phyloP scores from a whole-genome alignment of 2,329 filamentous ascomycete species.

The Ophiostoma australiae region DNA sequence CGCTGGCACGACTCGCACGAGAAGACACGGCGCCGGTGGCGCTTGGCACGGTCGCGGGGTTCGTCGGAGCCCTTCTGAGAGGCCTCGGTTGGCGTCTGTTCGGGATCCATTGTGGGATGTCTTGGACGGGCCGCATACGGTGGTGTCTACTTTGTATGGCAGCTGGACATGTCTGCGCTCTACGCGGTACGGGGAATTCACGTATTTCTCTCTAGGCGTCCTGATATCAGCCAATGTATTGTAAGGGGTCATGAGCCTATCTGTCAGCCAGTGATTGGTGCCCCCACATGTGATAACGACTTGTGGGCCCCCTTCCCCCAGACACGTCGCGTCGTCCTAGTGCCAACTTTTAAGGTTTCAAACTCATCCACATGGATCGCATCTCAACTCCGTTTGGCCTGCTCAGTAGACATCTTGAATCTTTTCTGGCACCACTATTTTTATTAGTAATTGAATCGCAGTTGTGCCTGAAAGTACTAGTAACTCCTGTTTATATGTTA shows the following conservation, averaged over 20 bases:
- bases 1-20: conserved; percentile 16
- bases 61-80: background rate
- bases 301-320: background rate
- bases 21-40: conserved; percentile 11
- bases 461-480: no score
- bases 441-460: background rate
- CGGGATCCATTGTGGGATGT: background rate
- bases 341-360: background rate
- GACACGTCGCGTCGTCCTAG: conserved; percentile 4
- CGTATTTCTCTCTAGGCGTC: background rate
- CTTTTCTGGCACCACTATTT: background rate
- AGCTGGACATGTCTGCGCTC: background rate
- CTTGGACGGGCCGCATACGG: conserved; percentile 1
- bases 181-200: background rate
- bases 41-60: conserved; percentile 14
- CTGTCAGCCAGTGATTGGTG: conserved; percentile 2
- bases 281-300: conserved; percentile 9
- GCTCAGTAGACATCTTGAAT: conserved; percentile 10
- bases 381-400: conserved; percentile 5
- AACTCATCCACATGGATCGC: background rate
- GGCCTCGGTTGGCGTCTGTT: background rate
- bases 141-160: background rate
- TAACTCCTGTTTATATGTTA: no score
- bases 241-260: conserved; percentile 3
- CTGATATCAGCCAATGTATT: conserved; percentile 11